Percentiles rank a stretch among this genome's conserved stretches.
Evolutionary conservation across 2,329 filamentous ascomycete species (phyloP).

Genomic region (Colletotrichum sp.): DNA sequence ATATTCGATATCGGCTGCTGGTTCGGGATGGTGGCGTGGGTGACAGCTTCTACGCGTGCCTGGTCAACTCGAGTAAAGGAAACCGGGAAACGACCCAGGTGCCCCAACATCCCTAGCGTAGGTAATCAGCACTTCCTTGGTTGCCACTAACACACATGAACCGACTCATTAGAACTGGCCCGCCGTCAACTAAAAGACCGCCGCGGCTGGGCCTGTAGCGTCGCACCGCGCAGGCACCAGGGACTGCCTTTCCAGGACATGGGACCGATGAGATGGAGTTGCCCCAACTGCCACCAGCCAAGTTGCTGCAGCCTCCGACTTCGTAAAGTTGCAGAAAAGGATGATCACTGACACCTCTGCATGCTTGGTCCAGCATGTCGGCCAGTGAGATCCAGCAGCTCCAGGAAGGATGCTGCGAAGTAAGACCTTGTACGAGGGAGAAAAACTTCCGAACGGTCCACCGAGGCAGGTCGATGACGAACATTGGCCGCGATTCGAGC

Average conservation of each 20-base stretch:
- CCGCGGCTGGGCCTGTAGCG: not conserved
- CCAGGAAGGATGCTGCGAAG: not conserved
- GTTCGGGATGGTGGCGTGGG: not conserved
- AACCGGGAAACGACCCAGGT: not conserved
- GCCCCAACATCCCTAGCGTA: not conserved
- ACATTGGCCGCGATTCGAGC: not conserved
- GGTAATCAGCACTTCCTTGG: not conserved
- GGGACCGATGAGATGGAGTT: not conserved
- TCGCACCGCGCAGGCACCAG: not conserved
- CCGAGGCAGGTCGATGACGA: not conserved
- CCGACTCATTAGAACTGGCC: not conserved
- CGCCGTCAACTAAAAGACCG: not conserved
- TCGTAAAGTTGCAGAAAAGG: not conserved
- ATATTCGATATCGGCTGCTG: slow-evolving; percentile 5
- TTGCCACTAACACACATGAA: slow-evolving; percentile 4
- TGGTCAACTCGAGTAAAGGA: not conserved
- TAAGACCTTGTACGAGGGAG: not conserved
- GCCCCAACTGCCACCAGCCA: not conserved
- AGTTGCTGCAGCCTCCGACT: not conserved
- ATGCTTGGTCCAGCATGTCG: not conserved
- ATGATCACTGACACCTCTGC: not conserved
- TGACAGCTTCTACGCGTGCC: not conserved
- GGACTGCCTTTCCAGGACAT: slow-evolving; percentile 1
- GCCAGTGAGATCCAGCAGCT: not conserved
- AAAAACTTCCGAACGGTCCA: not conserved